phyloP scores from a whole-genome alignment of 2,329 filamentous ascomycete genomes.

The Penicillium sp. region DNA sequence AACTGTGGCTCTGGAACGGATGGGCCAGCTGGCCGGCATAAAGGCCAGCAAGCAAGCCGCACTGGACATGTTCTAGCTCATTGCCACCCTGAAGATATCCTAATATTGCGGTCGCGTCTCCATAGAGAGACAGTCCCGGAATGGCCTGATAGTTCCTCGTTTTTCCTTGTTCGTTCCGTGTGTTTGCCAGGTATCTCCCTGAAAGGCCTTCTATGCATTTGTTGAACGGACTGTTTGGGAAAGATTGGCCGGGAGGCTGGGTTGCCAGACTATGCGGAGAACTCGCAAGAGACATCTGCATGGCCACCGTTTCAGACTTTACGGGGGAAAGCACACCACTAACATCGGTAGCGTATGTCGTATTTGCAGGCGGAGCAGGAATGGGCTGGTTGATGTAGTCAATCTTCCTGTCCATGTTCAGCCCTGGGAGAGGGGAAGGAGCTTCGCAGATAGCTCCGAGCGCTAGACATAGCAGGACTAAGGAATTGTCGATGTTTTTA shows the following conservation, averaged over 20 bases:
- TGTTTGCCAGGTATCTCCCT: conserved; percentile 12
- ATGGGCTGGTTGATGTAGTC: conserved; percentile 32
- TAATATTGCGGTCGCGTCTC: conserved; percentile 80
- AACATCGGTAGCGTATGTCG: conserved; percentile 11
- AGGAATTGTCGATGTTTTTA: conserved; percentile 73
- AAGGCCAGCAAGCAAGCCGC: conserved; percentile 77
- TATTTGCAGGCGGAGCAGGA: conserved; percentile 9
- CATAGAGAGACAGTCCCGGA: conserved; percentile 87
- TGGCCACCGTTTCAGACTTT: conserved; percentile 27
- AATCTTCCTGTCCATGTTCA: conserved; percentile 48
- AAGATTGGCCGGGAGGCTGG: conserved; percentile 14
- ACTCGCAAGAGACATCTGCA: conserved; percentile 21
- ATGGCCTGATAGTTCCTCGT: conserved; percentile 76
- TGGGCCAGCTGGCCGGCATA: conserved; percentile 87
- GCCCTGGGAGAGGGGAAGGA: conserved; percentile 52
- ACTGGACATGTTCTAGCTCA: conserved; percentile 80
- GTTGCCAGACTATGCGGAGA: conserved; percentile 22
- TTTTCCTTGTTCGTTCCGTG: conserved; percentile 20
- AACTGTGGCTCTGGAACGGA: conserved; percentile 79
- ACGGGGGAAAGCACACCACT: conserved; percentile 31
- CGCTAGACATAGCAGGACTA: conserved; percentile 79
- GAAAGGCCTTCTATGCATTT: conserved; percentile 19
- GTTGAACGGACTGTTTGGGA: conserved; percentile 15
- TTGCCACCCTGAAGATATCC: conserved; percentile 76
- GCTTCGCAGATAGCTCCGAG: conserved; percentile 78